phyloP scores from a whole-genome alignment of 1,284 basidiomycete genomes.

The Ustilago trichophora region DNA sequence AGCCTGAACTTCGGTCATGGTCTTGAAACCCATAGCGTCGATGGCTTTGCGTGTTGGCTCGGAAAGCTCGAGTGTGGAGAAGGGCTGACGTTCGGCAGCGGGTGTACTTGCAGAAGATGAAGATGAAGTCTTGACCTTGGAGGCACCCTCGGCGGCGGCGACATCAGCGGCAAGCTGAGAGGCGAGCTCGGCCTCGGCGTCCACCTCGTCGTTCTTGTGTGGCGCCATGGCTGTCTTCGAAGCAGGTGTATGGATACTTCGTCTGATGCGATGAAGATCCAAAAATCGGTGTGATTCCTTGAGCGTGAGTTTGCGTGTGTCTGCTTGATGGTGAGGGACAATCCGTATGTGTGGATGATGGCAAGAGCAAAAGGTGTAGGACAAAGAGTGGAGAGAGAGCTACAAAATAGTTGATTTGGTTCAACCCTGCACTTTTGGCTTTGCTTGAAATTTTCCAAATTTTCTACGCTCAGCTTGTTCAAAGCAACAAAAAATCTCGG shows the following conservation, averaged over 20 bases:
- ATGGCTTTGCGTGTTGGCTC: conserved; percentile 59
- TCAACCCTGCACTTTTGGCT: no score
- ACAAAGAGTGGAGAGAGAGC: no score
- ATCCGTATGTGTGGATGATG: no score
- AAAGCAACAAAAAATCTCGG: neutral
- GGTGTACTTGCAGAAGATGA: conserved; percentile 34
- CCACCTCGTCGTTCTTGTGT: conserved; percentile 28
- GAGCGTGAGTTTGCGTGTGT: no score
- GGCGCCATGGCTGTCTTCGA: conserved; percentile 33
- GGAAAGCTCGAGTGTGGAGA: conserved; percentile 58
- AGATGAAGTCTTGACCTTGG: conserved; percentile 29
- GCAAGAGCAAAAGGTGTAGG: no score
- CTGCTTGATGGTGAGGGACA: no score
- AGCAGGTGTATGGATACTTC: neutral
- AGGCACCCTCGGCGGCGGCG: conserved; percentile 38
- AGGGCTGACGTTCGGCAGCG: conserved; percentile 49
- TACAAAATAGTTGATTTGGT: no score
- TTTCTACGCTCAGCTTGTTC: conserved; percentile 21
- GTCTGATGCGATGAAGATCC: no score
- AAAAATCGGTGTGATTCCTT: no score
- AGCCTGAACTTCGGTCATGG: conserved; percentile 95
- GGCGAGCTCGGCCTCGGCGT: conserved; percentile 57
- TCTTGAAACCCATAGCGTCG: conserved; percentile 86
- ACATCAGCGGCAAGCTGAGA: conserved; percentile 60
- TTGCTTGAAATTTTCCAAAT: conserved; percentile 42